phyloP scores from a whole-genome alignment of 805 yeast species.

The Ogataea thermomethanolica region DNA sequence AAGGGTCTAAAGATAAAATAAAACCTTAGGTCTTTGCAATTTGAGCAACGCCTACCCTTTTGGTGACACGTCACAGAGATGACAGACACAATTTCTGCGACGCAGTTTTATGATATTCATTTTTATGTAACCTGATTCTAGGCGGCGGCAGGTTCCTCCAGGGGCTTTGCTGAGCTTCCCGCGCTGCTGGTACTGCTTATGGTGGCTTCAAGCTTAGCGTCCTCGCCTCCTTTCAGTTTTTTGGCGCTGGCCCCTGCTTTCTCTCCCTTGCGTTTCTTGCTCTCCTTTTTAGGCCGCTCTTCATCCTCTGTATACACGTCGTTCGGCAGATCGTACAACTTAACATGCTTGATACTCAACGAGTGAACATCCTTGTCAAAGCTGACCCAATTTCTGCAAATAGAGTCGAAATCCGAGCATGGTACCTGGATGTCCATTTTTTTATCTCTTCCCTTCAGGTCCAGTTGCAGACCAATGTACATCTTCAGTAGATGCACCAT shows the following conservation, averaged over 20 bases:
- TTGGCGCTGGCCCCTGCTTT: conserved; percentile 33
- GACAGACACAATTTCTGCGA: not conserved
- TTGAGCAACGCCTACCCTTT: conserved; percentile 3
- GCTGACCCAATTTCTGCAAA: conserved; percentile 70
- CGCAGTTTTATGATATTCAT: conserved; percentile 1
- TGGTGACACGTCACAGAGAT: not conserved
- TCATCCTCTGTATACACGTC: conserved; percentile 84
- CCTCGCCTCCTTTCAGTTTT: conserved; percentile 24
- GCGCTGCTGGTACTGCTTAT: conserved; percentile 10
- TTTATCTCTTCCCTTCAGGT: conserved; percentile 49
- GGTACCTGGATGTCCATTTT: conserved; percentile 84
- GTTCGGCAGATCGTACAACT: conserved; percentile 75
- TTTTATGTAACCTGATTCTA: not conserved
- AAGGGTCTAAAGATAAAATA: not conserved
- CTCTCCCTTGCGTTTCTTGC: conserved; percentile 48
- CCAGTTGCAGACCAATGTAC: conserved; percentile 72
- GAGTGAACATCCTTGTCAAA: conserved; percentile 60
- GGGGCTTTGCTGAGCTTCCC: conserved; percentile 3
- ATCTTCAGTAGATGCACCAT: conserved; percentile 64
- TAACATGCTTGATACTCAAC: conserved; percentile 68
- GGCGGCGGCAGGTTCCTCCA: conserved; percentile 9
- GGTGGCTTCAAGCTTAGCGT: conserved; percentile 6
- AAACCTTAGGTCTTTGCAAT: conserved; percentile 1
- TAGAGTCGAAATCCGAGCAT: conserved; percentile 80
- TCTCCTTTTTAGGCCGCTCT: conserved; percentile 60